Percentiles rank a stretch among this genome's conserved stretches.
These are phyloP conservation scores for Vigna mungo DNA, from an alignment of 306 rosid species.

Conservation along the genomic window DNA sequence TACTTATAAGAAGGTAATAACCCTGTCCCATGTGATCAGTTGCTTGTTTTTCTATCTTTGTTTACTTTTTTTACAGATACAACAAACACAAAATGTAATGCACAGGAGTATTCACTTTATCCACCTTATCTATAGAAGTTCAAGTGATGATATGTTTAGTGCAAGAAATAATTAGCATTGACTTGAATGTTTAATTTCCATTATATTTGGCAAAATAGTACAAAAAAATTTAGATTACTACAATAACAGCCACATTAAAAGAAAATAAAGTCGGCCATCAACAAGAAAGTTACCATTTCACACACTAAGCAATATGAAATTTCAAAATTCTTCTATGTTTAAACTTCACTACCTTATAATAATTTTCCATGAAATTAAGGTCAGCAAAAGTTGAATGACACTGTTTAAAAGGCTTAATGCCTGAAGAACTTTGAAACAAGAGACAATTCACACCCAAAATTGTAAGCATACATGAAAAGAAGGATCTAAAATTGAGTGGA, in stretches of 20 bases:
- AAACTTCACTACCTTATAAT: conserved; percentile 78
- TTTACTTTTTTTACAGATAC: conserved; percentile 14
- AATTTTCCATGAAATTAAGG: conserved; percentile 89
- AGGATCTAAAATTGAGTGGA: too few species aligned
- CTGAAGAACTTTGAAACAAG: conserved; percentile 50
- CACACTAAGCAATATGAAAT: conserved; percentile 4
- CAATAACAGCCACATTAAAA: conserved; percentile 1
- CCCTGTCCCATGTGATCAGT: background rate
- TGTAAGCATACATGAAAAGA: too few species aligned
- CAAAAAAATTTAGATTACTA: conserved; percentile 28
- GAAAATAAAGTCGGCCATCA: background rate
- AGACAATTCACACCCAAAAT: too few species aligned
- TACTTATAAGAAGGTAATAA: conserved; percentile 13
- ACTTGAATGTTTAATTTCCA: conserved; percentile 3
- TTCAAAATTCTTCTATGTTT: conserved; percentile 6
- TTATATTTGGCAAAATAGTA: conserved; percentile 24
- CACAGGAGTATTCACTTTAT: conserved; percentile 7
- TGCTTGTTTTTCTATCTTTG: background rate
- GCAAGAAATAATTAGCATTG: background rate
- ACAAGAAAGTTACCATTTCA: conserved; percentile 36
- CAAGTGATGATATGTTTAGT: background rate
- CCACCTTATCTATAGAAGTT: conserved; percentile 30
- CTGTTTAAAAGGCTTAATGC: conserved; percentile 57
- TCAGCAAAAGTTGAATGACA: conserved; percentile 74
- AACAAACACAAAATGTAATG: conserved; percentile 19